Base-by-base conservation (phyloP, 2,329 filamentous ascomycete genomes). In the Trichoderma lentiforme region DNA sequence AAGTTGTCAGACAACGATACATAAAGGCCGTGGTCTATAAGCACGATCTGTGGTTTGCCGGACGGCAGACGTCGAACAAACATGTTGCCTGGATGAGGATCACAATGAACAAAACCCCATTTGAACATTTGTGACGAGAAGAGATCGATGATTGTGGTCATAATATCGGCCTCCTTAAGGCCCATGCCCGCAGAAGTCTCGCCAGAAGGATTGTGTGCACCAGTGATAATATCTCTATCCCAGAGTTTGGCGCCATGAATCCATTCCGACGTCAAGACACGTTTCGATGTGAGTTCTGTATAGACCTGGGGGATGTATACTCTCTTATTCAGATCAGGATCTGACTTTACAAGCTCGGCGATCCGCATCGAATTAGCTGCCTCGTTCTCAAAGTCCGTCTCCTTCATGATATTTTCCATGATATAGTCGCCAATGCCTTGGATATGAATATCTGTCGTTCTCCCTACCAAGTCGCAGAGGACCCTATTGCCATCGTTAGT, bases 401-500 rank as follows among this genome's bases (percentile, higher is more conserved):
- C 70, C 51, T 67, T 57, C 70, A 71, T 71, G n/a, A 71, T 39
- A 18, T 67, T 71, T 2, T 68, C 18, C 70, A 71, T 71, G 36
- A 71, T 65, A 3, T 60, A 71, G 47, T 51, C 61, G 6, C 70
- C 70, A 6, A 71, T 53, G 18, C 63, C 63, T 36, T 71, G 61
- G 6, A 71, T 60, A 11, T 53, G 63, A 4, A 71, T 61, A 58
- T 71, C 62, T 0, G 70, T 71, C 26, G 30, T n/a, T 34, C 28
- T 68, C 8, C 34, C 70, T 14, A 67, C 24, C 18, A 66, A 15
- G 34, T 68, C 70, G 3, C 36, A 43, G 2, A 71, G 8, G 5
- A 43, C 21, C 26, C 70, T 71, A 12, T 60, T 26, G 7, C 30
- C 8, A 53, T 11, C 92, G 51, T 75, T 74, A 60, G 60, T 32